These are phyloP conservation scores for Phytophthora ohioensis DNA, from an alignment of 352 stramenopile genomes.

Conservation along the genomic window DNA sequence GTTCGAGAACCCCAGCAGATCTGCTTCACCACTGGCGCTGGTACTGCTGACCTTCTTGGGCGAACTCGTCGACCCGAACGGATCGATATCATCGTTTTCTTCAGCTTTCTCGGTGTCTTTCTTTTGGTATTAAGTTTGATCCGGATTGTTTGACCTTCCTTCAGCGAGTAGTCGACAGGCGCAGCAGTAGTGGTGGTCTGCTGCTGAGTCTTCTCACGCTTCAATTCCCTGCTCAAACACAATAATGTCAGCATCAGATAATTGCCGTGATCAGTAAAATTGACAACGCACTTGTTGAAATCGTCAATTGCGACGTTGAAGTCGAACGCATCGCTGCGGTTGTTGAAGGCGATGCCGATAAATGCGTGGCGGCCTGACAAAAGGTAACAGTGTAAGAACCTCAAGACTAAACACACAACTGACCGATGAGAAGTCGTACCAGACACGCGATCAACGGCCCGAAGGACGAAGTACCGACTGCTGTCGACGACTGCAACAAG, in stretches of 20 bases:
- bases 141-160: slow-evolving; percentile 93
- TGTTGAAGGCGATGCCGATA: slow-evolving; percentile 94
- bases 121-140: slow-evolving; percentile 85
- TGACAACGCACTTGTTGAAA: slow-evolving; percentile 69
- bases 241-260: slow-evolving; percentile 7
- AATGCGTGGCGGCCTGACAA: slow-evolving; percentile 88
- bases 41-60: slow-evolving; percentile 35
- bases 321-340: slow-evolving; percentile 95
- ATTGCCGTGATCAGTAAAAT: neutral
- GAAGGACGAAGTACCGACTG: slow-evolving; percentile 94
- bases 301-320: slow-evolving; percentile 95
- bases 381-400: neutral
- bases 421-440: slow-evolving; percentile 33
- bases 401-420: neutral
- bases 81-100: slow-evolving; percentile 41
- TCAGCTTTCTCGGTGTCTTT: slow-evolving; percentile 53
- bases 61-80: slow-evolving; percentile 26
- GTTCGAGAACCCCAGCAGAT: slow-evolving; percentile 53
- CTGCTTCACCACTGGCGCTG: slow-evolving; percentile 25
- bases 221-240: slow-evolving; percentile 53
- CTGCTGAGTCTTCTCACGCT: slow-evolving; percentile 58
- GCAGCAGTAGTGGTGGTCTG: slow-evolving; percentile 42
- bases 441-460: slow-evolving; percentile 89
- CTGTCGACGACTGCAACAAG: slow-evolving; percentile 80
- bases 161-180: slow-evolving; percentile 92